Conservation (phyloP, 2,329 filamentous ascomycete species). For the Clarireedia monteithiana region DNA sequence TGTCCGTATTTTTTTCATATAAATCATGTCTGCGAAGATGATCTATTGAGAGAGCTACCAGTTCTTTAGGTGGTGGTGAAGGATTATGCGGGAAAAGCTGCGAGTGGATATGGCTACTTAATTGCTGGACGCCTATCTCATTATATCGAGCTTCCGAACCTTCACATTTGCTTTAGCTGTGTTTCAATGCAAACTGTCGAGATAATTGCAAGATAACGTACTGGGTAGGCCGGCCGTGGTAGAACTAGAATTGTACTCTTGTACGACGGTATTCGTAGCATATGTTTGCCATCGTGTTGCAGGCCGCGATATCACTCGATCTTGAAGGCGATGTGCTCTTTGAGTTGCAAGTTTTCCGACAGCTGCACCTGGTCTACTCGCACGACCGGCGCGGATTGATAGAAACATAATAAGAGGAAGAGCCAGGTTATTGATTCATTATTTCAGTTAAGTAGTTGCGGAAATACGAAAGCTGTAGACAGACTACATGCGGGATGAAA, state of each 20-base stretch:
- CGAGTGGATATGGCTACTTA: slow-evolving; percentile 73
- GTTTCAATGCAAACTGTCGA: not conserved
- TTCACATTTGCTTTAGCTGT: slow-evolving; percentile 16
- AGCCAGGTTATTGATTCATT: slow-evolving; percentile 16
- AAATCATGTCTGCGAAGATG: slow-evolving; percentile 82
- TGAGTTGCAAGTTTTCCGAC: slow-evolving; percentile 46
- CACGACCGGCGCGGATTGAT: slow-evolving; percentile 24
- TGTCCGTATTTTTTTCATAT: slow-evolving; percentile 82
- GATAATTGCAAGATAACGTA: not conserved
- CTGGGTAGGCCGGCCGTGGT: not conserved
- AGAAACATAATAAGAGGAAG: slow-evolving; percentile 23
- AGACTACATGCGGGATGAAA: no score
- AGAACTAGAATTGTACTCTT: slow-evolving; percentile 3
- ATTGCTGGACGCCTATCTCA: slow-evolving; percentile 88
- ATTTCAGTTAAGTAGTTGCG: not conserved
- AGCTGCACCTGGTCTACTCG: slow-evolving; percentile 31
- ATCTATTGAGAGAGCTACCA: slow-evolving; percentile 72
- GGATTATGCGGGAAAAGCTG: slow-evolving; percentile 67
- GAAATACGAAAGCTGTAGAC: no score
- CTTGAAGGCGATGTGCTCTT: slow-evolving; percentile 32
- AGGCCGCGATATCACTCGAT: slow-evolving; percentile 19
- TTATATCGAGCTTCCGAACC: slow-evolving; percentile 65
- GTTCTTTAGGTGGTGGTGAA: slow-evolving; percentile 54
- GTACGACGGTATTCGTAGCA: not conserved
- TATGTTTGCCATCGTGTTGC: slow-evolving; percentile 30